These are phyloP conservation scores for Irpex rosettiformis DNA, from an alignment of 1,284 basidiomycete species.

Conservation along the genomic window DNA sequence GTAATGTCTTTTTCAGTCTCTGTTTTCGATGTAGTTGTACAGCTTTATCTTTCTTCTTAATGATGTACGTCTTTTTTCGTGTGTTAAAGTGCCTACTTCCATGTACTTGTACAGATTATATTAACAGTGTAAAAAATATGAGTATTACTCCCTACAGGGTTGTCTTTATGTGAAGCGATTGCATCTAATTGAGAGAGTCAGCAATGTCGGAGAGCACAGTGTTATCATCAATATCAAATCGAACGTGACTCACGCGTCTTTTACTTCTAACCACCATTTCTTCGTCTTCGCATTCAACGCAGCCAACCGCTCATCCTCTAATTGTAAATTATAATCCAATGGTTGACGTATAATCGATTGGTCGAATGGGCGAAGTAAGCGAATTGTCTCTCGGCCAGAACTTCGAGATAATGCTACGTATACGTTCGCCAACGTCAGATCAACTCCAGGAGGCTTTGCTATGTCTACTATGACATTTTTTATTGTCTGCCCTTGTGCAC, in stretches of 20 bases:
- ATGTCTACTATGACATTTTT: constrained; percentile 28
- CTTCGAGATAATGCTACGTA: constrained; percentile 33
- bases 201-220: no score
- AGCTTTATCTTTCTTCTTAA: no score
- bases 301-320: constrained; percentile 5
- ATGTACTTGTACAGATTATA: no score
- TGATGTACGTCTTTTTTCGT: no score
- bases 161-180: no score
- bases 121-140: no score
- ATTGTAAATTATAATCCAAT: neutral
- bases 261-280: neutral
- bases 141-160: no score
- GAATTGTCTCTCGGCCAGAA: constrained; percentile 25
- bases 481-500: constrained; percentile 31
- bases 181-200: neutral
- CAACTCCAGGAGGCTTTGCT: constrained; percentile 25
- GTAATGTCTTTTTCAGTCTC: no score
- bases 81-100: no score
- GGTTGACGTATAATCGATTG: neutral
- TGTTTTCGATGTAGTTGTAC: no score
- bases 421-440: constrained; percentile 27
- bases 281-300: neutral
- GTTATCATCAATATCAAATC: neutral
- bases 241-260: neutral
- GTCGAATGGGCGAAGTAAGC: constrained; percentile 20